Evolutionary conservation across 2,329 filamentous ascomycete genomes (phyloP), one percentile per base, ranked within the genome.

Genomic region (Nemania diffusa): DNA sequence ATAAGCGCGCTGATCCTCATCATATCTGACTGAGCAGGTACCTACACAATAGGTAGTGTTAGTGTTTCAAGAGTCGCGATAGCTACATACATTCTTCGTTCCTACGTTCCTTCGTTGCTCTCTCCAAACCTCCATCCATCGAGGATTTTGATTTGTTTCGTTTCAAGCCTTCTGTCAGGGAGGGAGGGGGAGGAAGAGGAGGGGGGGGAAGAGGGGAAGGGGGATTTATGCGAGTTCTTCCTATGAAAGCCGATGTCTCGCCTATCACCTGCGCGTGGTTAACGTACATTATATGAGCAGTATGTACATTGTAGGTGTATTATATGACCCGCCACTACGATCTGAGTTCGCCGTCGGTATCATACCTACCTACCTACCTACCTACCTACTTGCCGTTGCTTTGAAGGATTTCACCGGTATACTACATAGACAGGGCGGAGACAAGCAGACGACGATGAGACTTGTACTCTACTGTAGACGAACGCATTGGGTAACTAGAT

Each of bases 1-100:
- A 53, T 65, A 65, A 57, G 22, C 58, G 58, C 58, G 58, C 66
- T 65, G 66, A 68, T 68, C 62, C 34, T 68, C 52, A 65, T 52
- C 57, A 56, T 34, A 40, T 3, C 34, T 40, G 34, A 40, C 8
- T 15, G 6, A n/a, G 7, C 34, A 15, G 34, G 34, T 37, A 37
- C 34, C 34, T 37, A 37, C 7, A 6, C 34, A 7, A 37, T n/a
- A n/a, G n/a, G n/a, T n/a, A n/a, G 34, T 27, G 42, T 26, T 37
- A 29, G 26, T 22, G 56, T 67, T 64, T 64, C 60, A 44, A 57
- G 40, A 58, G 53, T 34, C 57, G 52, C 46, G 34, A 7, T 20
- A 9, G 37, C 34, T 40, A 13, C n/a, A 26, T 40, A 26, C n/a
- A 55, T 15, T 55, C 27, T 44, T 58, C 4, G 5, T 58, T 27